Base-by-base conservation (phyloP, 2,329 filamentous ascomycete genomes). In the Elsinoe fawcettii region DNA sequence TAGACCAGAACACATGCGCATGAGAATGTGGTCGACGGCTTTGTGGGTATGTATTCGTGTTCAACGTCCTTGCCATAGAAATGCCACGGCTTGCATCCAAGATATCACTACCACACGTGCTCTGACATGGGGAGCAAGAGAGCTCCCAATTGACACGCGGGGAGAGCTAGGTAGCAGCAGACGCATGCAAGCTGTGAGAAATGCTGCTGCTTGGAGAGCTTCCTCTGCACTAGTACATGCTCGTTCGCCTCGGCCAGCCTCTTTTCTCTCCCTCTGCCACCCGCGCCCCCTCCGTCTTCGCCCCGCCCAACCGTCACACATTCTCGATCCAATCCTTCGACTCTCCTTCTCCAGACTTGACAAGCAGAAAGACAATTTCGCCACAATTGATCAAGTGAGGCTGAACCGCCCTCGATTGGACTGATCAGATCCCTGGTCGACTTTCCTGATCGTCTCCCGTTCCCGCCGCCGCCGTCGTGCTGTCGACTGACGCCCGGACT, bases 361-460 rank as follows among this genome's bases (percentile, higher is more conserved):
- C 25, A 12, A 37, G 27, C 14, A 51, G 25, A 30, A 51, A 34
- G 25, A 51, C 18, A 30, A 16, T 34, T 34, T 51, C 27, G 46
- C 46, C 46, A 51, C 46, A 51, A 9, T 51, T 51, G 41, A 32
- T n/a, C 25, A 34, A 51, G 14, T 51, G 27, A 51, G 46, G 46
- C 46, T 51, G 22, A 25, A 51, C 46, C 25, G 11, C 27, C 18
- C 20, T 8, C 30, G 20, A 51, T 51, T 51, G 46, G 46, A 20
- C 46, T 51, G 46, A 20, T 23, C 39, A 5, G 39, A 44, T 22
- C 16, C 16, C 20, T 44, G 39, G 39, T 44, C 39, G 39, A 44
- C 39, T 51, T n/a, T 46, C 41, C 27, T 51, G 46, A 51, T 51
- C 46, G 46, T 34, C 46, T 51, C 16, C 46, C 46, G 46, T 32